Evolutionary conservation across 129 eudicot species (phyloP).

Genomic region (Chrysanthemum makinoi): DNA sequence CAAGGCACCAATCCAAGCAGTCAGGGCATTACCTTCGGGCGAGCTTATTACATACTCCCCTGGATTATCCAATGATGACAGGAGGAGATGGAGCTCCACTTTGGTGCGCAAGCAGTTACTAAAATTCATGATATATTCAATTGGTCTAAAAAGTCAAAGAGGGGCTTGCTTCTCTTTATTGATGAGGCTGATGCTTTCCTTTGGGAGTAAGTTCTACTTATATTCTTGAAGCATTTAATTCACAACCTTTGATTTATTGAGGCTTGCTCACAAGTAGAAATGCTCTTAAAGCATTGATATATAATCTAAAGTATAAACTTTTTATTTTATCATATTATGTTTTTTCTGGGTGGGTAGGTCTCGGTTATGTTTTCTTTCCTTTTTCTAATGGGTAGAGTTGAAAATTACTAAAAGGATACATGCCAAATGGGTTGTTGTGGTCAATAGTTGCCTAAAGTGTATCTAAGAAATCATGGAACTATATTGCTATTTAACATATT

Average conservation of each 20-base stretch:
- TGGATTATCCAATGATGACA: slow-evolving; percentile 99
- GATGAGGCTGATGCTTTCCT: slow-evolving; percentile 98
- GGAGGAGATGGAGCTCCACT: slow-evolving; percentile 99
- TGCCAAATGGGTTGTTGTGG: neutral
- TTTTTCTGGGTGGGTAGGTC: too few relatives aligned
- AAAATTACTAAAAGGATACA: neutral
- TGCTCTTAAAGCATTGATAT: neutral
- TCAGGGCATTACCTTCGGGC: slow-evolving; percentile 70
- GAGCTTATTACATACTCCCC: slow-evolving; percentile 93
- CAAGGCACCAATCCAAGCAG: slow-evolving; percentile 80
- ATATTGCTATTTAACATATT: too few relatives aligned
- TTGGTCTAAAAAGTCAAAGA: slow-evolving; percentile 94
- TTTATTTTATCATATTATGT: neutral
- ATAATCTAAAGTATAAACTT: neutral
- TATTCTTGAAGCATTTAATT: neutral
- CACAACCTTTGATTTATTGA: neutral
- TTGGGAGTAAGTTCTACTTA: slow-evolving; percentile 83
- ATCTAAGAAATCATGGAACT: too few relatives aligned
- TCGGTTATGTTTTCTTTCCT: neutral
- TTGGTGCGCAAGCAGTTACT: slow-evolving; percentile 92
- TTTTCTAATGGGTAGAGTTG: neutral
- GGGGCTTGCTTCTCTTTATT: slow-evolving; percentile 85
- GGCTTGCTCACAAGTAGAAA: neutral
- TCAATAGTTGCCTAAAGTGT: too few relatives aligned
- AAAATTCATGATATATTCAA: slow-evolving; percentile 96